phyloP scores from a whole-genome alignment of 305 asterid genomes.

The Fraxinus xanthoxyloides region DNA sequence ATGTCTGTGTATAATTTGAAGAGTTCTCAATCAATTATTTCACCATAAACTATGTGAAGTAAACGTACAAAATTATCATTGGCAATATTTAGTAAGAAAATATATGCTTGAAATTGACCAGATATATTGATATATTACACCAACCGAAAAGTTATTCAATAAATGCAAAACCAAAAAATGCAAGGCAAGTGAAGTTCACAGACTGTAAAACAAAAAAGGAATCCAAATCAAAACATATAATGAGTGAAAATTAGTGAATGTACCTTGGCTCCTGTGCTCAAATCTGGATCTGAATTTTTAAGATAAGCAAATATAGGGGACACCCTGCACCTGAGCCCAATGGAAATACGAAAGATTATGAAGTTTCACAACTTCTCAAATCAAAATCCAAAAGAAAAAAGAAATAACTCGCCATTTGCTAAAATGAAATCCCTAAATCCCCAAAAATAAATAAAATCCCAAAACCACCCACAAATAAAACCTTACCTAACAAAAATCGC shows the following conservation, averaged over 20 bases:
- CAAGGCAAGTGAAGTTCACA: background rate
- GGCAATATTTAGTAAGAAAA: background rate
- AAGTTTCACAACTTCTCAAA: too few species aligned
- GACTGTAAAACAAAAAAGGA: background rate
- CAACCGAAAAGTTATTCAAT: background rate
- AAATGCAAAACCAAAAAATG: background rate
- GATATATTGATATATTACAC: background rate
- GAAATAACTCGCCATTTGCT: too few species aligned
- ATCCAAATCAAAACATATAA: background rate
- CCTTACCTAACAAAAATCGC: too few species aligned
- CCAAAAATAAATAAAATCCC: too few species aligned
- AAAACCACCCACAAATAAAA: too few species aligned
- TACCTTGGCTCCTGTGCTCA: constrained; percentile 47
- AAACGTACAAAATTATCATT: background rate
- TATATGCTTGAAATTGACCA: background rate
- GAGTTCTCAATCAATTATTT: background rate
- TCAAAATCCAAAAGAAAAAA: too few species aligned
- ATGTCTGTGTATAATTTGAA: background rate
- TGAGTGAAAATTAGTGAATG: background rate
- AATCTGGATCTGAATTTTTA: constrained; percentile 28
- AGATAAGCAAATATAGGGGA: constrained; percentile 36
- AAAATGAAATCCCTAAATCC: too few species aligned
- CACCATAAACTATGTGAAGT: background rate
- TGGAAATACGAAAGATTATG: background rate
- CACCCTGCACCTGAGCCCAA: constrained; percentile 17